Percentiles rank a stretch among this genome's conserved stretches.
Conservation (phyloP, 2,329 filamentous ascomycete species). For the Hymenoscyphus infarciens region DNA sequence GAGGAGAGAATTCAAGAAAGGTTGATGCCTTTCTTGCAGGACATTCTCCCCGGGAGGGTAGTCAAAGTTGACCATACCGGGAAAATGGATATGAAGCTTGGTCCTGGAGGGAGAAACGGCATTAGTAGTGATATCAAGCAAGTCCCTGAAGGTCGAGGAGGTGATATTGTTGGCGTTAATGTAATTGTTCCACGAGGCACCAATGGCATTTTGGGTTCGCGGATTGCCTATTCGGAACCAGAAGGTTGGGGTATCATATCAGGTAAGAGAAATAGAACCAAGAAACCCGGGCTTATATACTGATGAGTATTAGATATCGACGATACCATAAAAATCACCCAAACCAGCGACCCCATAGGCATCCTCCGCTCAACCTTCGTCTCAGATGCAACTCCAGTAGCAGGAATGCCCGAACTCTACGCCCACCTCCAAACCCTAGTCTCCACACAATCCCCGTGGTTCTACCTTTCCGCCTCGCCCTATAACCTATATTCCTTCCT, state of each 20-base stretch:
- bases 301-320: slow-evolving; percentile 65
- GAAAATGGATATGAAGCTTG: slow-evolving; percentile 49
- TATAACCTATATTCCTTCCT: slow-evolving; percentile 94
- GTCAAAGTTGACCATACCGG: slow-evolving; percentile 59
- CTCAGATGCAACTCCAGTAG: slow-evolving; percentile 65
- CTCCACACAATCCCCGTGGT: slow-evolving; percentile 67
- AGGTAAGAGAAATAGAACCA: slow-evolving; percentile 41
- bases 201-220: slow-evolving; percentile 57
- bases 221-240: slow-evolving; percentile 69
- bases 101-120: slow-evolving; percentile 68
- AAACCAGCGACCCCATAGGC: slow-evolving; percentile 74
- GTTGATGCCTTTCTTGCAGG: slow-evolving; percentile 74
- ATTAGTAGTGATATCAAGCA: slow-evolving; percentile 62
- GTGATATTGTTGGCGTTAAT: slow-evolving; percentile 43
- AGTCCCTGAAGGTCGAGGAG: slow-evolving; percentile 47
- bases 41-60: slow-evolving; percentile 66
- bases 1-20: slow-evolving; percentile 61
- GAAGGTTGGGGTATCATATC: slow-evolving; percentile 84
- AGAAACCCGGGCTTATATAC: slow-evolving; percentile 1
- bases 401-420: slow-evolving; percentile 85
- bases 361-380: slow-evolving; percentile 83
- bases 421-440: slow-evolving; percentile 54
- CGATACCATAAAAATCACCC: slow-evolving; percentile 90
- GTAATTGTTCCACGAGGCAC: slow-evolving; percentile 50
- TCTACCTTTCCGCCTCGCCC: slow-evolving; percentile 90